Conservation (phyloP, 768 basidiomycete genomes). For the Auriscalpium vulgare region DNA sequence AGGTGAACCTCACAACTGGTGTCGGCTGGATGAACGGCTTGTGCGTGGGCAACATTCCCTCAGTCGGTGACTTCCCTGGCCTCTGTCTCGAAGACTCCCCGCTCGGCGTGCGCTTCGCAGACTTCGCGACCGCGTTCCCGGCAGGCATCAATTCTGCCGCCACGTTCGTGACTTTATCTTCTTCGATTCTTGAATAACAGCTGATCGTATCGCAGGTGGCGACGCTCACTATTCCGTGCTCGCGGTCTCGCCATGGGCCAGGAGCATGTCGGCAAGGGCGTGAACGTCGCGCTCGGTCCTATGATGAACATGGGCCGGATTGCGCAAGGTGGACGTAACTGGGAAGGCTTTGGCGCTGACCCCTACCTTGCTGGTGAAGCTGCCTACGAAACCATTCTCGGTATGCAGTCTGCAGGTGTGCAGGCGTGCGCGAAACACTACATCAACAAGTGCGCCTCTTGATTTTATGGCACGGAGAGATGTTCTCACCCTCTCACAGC, state of each 20-base stretch:
- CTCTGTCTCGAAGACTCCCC: constrained; percentile 74
- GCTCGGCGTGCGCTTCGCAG: constrained; percentile 67
- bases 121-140: constrained; percentile 74
- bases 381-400: constrained; percentile 74
- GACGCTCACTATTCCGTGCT: constrained; percentile 66
- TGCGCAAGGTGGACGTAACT: constrained; percentile 78
- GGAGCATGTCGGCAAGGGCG: constrained; percentile 80
- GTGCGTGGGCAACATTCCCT: constrained; percentile 62
- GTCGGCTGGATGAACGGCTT: constrained; percentile 51
- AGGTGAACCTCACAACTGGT: constrained; percentile 15
- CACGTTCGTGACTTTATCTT: constrained; percentile 43
- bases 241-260: constrained; percentile 74
- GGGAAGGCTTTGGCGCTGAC: constrained; percentile 94
- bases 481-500: constrained; percentile 24
- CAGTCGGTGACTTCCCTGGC: constrained; percentile 51
- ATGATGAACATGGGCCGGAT: constrained; percentile 87
- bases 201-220: constrained; percentile 40
- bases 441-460: constrained; percentile 54
- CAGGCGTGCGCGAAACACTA: constrained; percentile 85
- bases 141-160: constrained; percentile 78
- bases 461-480: no score
- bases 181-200: background rate
- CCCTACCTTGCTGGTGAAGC: constrained; percentile 79
- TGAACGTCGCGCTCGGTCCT: constrained; percentile 67
- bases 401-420: constrained; percentile 71